Evolutionary conservation across 164 flowering plant genomes (phyloP).

Genomic region (Protea cynaroides): DNA sequence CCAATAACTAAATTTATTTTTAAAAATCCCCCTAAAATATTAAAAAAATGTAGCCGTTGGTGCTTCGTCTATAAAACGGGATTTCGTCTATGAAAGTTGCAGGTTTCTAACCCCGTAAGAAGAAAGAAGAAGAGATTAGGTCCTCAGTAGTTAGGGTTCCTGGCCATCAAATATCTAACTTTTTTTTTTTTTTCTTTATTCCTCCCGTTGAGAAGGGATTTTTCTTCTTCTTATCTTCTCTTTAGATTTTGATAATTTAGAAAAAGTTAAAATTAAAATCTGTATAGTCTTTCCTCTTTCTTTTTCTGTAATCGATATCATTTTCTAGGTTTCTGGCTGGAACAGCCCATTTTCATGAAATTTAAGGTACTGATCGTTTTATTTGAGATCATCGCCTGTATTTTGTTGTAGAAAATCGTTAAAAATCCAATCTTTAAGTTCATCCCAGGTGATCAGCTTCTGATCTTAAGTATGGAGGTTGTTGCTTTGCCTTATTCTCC

Average conservation of each 20-base stretch:
- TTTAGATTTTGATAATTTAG: too few species aligned
- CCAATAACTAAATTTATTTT: too few species aligned
- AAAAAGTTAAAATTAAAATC: too few species aligned
- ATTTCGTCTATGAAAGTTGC: background rate
- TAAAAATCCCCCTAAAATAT: background rate
- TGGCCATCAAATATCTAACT: too few species aligned
- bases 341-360: background rate
- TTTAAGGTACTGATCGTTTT: slow-evolving; percentile 7
- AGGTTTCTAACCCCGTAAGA: background rate
- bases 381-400: slow-evolving; percentile 14
- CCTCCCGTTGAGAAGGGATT: background rate
- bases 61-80: slow-evolving; percentile 19
- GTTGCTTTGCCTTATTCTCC: slow-evolving; percentile 9
- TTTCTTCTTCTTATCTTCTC: too few species aligned
- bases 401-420: too few species aligned
- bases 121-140: background rate
- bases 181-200: background rate
- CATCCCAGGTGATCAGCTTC: background rate
- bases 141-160: background rate
- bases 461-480: slow-evolving; percentile 20
- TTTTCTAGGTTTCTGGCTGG: background rate
- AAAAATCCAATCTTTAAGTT: background rate
- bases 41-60: slow-evolving; percentile 28
- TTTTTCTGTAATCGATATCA: too few species aligned
- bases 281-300: too few species aligned